Evolutionary conservation across 2,329 filamentous ascomycete species (phyloP).

Genomic region (Cercospora brassicicola): DNA sequence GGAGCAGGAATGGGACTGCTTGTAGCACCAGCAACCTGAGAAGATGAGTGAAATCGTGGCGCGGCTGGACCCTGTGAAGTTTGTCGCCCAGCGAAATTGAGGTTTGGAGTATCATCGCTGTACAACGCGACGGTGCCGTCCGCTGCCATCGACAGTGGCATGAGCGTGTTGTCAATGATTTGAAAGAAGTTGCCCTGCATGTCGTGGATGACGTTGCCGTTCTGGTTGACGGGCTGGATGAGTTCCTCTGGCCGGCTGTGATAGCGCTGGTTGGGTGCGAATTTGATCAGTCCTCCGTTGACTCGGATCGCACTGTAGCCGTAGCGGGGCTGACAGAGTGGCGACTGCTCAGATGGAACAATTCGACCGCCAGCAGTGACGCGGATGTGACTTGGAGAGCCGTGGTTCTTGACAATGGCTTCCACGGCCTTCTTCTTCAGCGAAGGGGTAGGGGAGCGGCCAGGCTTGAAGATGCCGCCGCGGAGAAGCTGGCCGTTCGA

Average conservation of each 20-base stretch:
- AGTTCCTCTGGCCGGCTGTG: slow-evolving; percentile 31
- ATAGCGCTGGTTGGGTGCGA: slow-evolving; percentile 39
- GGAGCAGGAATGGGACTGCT: slow-evolving; percentile 10
- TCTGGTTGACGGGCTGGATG: slow-evolving; percentile 32
- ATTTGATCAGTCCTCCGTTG: slow-evolving; percentile 42
- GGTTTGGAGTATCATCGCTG: slow-evolving; percentile 41
- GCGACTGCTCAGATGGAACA: slow-evolving; percentile 50
- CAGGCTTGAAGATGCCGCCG: slow-evolving; percentile 25
- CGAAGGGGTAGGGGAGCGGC: slow-evolving; percentile 52
- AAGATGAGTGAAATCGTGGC: background rate
- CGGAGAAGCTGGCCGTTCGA: slow-evolving; percentile 37
- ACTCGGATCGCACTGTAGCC: slow-evolving; percentile 42
- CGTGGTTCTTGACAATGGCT: slow-evolving; percentile 53
- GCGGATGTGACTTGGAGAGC: slow-evolving; percentile 52
- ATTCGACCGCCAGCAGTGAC: slow-evolving; percentile 56
- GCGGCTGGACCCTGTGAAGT: background rate
- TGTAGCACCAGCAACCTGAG: background rate
- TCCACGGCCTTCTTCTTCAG: slow-evolving; percentile 53
- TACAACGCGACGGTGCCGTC: slow-evolving; percentile 40
- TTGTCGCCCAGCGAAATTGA: slow-evolving; percentile 30
- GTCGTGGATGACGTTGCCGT: slow-evolving; percentile 43
- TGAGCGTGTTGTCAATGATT: slow-evolving; percentile 40
- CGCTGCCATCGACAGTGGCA: slow-evolving; percentile 36
- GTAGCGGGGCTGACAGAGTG: slow-evolving; percentile 42
- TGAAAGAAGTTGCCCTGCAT: slow-evolving; percentile 40